Evolutionary conservation across 371 early-diverging fungal genomes (phyloP), one percentile per base, ranked within the genome.

Genomic region (Blakeslea trispora): DNA sequence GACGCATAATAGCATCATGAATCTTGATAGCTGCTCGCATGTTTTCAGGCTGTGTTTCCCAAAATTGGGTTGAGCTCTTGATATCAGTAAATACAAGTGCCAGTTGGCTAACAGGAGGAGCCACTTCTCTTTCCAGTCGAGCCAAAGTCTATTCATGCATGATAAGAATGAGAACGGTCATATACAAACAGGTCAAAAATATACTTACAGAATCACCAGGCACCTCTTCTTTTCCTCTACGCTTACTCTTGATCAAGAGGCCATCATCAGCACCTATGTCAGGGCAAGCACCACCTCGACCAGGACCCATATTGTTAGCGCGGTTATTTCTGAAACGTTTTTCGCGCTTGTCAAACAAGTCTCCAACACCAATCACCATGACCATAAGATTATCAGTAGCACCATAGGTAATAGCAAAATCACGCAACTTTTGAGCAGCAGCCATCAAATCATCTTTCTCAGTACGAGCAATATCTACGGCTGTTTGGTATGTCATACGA

Each of bases 11-110:
- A 8, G 71, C 64, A 69, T 95, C 94, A 69, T 97, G 97, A 22
- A 89, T 84, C 72, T 91, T 90, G 73, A 94, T 91, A 4, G 96
- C 93, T 32, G 85, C 78, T 22, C 89, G 84, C 97, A 97, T 97
- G 13, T 91, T 91, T 17, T 83, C 81, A 0, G 88, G 88, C 35
- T 89, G 82, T 17, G 82, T 92, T 64, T 95, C 94, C 97, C 97
- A 97, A n/a, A 95, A 80, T 5, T 86, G 80, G 0, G 97, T 97
- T 28, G 96, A 96, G 69, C 89, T 92, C 51, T 93, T 93, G 69
- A 96, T 94, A 68, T 97, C 97, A 0, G 97, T 97, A 66, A 97
- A 97, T 13, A 95, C 94, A 52, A 97, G 72, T 0, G 93, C 93
- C 7, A 95, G 74, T 60, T 87, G 82, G 34, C 93, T 93, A 0